These are phyloP conservation scores for Hirsutella minnesotensis DNA, from an alignment of 2,329 filamentous ascomycete genomes.

Conservation along the genomic window DNA sequence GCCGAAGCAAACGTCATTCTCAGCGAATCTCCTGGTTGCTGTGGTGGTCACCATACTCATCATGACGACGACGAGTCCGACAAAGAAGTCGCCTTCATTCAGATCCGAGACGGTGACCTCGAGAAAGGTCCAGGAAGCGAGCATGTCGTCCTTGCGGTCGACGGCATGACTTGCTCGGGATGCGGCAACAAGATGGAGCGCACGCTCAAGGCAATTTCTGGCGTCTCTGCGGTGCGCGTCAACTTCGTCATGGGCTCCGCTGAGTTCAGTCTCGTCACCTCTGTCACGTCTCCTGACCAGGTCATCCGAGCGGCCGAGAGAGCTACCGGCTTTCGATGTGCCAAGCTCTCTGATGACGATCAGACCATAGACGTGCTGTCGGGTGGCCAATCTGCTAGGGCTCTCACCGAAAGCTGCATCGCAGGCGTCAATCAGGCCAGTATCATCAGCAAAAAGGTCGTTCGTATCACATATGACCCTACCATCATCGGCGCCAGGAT, in stretches of 20 bases:
- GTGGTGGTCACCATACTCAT: slow-evolving; percentile 2
- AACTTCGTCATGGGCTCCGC: slow-evolving; percentile 26
- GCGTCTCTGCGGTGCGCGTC: slow-evolving; percentile 19
- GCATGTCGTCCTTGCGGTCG: slow-evolving; percentile 15
- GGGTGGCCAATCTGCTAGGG: slow-evolving; percentile 8
- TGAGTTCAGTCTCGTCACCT: slow-evolving; percentile 18
- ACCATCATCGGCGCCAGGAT: slow-evolving; percentile 18
- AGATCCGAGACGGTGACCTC: slow-evolving; percentile 7
- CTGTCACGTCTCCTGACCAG: slow-evolving; percentile 12
- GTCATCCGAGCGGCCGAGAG: slow-evolving; percentile 14
- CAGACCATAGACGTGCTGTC: slow-evolving; percentile 18
- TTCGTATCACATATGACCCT: slow-evolving; percentile 23
- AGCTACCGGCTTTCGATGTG: slow-evolving; percentile 19
- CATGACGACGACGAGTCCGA: slow-evolving; percentile 1
- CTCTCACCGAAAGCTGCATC: slow-evolving; percentile 8
- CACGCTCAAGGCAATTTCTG: slow-evolving; percentile 13
- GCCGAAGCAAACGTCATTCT: slow-evolving; percentile 1
- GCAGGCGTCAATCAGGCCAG: slow-evolving; percentile 14
- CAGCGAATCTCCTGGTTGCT: background rate
- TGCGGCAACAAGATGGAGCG: slow-evolving; percentile 22
- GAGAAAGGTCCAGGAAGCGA: slow-evolving; percentile 15
- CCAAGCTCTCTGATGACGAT: slow-evolving; percentile 12
- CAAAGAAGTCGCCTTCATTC: background rate
- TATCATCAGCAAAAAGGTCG: slow-evolving; percentile 16
- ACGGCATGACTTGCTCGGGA: slow-evolving; percentile 25